Percentiles rank a stretch among this genome's conserved stretches.
Conservation (phyloP, 2,329 filamentous ascomycete species). For the Colletotrichum sp. region DNA sequence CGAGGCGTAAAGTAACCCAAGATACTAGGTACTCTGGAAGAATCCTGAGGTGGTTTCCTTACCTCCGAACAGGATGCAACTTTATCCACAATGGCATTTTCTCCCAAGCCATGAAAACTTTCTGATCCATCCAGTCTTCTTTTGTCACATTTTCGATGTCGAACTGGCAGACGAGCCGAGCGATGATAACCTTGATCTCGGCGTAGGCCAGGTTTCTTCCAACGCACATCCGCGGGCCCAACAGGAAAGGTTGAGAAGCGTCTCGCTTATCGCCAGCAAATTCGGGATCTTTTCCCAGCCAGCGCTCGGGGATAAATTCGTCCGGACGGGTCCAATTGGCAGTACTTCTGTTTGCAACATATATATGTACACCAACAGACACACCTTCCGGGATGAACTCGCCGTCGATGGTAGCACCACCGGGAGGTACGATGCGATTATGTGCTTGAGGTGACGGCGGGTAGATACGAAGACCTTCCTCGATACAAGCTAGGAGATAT, state of each 20-base stretch:
- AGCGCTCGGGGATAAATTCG: constrained; percentile 54
- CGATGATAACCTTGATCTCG: constrained; percentile 52
- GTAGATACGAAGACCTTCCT: constrained; percentile 27
- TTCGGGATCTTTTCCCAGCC: constrained; percentile 18
- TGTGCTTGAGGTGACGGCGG: constrained; percentile 21
- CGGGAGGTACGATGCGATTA: neutral
- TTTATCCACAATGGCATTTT: neutral
- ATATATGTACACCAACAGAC: constrained; percentile 32
- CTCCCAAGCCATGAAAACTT: neutral
- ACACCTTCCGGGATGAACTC: constrained; percentile 34
- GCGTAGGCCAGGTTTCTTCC: constrained; percentile 52
- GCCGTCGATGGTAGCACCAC: constrained; percentile 19
- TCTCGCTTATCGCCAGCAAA: constrained; percentile 38
- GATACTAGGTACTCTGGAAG: neutral
- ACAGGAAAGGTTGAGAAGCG: constrained; percentile 50
- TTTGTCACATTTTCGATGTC: constrained; percentile 42
- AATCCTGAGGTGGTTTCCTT: neutral
- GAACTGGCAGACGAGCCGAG: constrained; percentile 49
- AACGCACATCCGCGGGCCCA: constrained; percentile 54
- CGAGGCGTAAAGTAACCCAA: neutral
- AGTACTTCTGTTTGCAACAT: neutral
- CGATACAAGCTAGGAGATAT: constrained; percentile 29
- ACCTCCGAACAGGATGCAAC: neutral
- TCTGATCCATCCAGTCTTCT: constrained; percentile 38
- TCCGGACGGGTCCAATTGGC: constrained; percentile 46